phyloP scores from a whole-genome alignment of 176 grass and related monocot species.

The Bolboschoenus planiculmis region DNA sequence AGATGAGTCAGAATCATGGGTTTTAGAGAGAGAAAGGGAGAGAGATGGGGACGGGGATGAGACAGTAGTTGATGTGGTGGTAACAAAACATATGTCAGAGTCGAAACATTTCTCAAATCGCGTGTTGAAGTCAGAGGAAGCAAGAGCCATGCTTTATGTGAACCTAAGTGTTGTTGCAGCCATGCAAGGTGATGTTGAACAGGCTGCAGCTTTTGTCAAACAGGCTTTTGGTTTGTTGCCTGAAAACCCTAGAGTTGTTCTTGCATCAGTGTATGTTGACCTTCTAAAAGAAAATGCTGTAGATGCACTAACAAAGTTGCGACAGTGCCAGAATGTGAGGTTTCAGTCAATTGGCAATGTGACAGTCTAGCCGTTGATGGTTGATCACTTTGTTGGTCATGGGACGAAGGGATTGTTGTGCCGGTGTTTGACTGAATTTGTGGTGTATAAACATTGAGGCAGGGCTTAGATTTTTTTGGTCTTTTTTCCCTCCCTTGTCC shows the following conservation, averaged over 20 bases:
- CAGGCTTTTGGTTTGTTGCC: conserved; percentile 46
- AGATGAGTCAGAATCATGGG: conserved; percentile 39
- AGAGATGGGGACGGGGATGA: conserved; percentile 69
- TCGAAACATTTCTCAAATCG: not conserved
- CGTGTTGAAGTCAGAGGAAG: conserved; percentile 53
- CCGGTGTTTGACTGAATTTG: conserved; percentile 12
- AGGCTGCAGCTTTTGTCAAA: conserved; percentile 46
- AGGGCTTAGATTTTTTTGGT: conserved; percentile 4
- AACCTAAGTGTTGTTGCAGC: conserved; percentile 57
- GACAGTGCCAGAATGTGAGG: conserved; percentile 62
- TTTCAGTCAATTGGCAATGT: conserved; percentile 38
- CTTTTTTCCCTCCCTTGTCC: not conserved
- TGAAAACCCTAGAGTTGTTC: conserved; percentile 54
- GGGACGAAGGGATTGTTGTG: not conserved
- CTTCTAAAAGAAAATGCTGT: conserved; percentile 62
- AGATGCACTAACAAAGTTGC: conserved; percentile 65
- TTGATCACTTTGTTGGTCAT: not conserved
- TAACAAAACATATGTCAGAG: conserved; percentile 36
- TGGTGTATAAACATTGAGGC: conserved; percentile 25
- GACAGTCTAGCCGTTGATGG: conserved; percentile 19
- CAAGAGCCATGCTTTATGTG: conserved; percentile 53
- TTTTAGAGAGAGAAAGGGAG: conserved; percentile 46
- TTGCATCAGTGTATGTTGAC: conserved; percentile 75
- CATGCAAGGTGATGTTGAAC: conserved; percentile 66
- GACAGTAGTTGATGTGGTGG: conserved; percentile 19